These are phyloP conservation scores for Aspergillus tamarii DNA, from an alignment of 2,329 filamentous ascomycete genomes.

Conservation along the genomic window DNA sequence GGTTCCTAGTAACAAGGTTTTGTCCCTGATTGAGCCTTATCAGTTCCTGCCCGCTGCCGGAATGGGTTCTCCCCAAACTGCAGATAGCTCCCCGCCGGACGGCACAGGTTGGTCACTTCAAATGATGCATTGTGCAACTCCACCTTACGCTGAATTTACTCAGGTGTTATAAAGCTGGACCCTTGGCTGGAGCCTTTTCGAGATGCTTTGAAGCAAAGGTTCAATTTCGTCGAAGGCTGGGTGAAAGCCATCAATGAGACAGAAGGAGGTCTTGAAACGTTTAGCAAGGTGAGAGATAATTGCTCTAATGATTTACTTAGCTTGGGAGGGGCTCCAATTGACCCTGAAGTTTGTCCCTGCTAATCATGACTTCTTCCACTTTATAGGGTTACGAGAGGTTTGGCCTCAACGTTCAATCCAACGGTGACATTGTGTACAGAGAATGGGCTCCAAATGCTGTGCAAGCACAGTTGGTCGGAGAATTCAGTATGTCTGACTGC, in stretches of 20 bases:
- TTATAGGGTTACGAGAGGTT: conserved; percentile 79
- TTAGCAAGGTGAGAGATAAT: conserved; percentile 68
- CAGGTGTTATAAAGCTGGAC: conserved; percentile 85
- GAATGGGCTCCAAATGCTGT: conserved; percentile 96
- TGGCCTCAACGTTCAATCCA: conserved; percentile 77
- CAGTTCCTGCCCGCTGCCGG: background rate
- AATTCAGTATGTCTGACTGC: conserved; percentile 72
- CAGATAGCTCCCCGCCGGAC: conserved; percentile 18
- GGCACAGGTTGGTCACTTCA: conserved; percentile 33
- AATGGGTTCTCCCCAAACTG: conserved; percentile 2
- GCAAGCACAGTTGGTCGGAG: conserved; percentile 83
- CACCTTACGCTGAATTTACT: conserved; percentile 9
- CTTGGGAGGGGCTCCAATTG: background rate
- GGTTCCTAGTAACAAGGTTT: background rate
- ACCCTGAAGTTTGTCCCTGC: background rate
- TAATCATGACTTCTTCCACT: conserved; percentile 5
- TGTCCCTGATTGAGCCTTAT: conserved; percentile 1
- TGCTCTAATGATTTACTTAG: too few relatives aligned
- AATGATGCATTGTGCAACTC: background rate
- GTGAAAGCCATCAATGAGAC: conserved; percentile 78
- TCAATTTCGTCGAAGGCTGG: conserved; percentile 80
- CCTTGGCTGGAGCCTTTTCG: conserved; percentile 87
- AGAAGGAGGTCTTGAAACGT: conserved; percentile 90
- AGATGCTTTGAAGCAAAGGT: conserved; percentile 75
- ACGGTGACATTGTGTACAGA: conserved; percentile 85